phyloP scores from a whole-genome alignment of 441 rosid genomes.

The Macaranga tanarius region DNA sequence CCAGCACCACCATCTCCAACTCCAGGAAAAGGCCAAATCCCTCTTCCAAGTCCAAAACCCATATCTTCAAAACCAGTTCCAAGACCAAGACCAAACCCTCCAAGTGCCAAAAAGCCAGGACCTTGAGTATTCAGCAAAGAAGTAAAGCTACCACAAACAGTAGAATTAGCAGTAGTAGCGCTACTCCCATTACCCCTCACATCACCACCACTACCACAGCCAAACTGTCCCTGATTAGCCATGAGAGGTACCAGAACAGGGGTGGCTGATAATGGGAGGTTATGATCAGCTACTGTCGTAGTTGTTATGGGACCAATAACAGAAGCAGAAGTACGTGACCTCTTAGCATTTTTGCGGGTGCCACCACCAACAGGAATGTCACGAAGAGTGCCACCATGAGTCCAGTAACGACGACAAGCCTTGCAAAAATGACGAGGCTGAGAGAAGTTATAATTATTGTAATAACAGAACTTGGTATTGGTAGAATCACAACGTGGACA shows the following conservation, averaged over 20 bases:
- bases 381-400: slow-evolving; percentile 88
- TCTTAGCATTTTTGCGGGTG: slow-evolving; percentile 71
- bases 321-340: slow-evolving; percentile 48
- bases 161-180: background rate
- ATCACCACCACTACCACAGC: slow-evolving; percentile 33
- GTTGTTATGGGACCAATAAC: slow-evolving; percentile 29
- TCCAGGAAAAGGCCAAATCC: slow-evolving; percentile 64
- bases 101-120: slow-evolving; percentile 58
- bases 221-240: slow-evolving; percentile 37
- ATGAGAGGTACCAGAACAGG: slow-evolving; percentile 44
- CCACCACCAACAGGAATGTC: slow-evolving; percentile 91
- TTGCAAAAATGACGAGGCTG: slow-evolving; percentile 98
- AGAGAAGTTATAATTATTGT: slow-evolving; percentile 93
- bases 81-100: slow-evolving; percentile 66
- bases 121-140: slow-evolving; percentile 67
- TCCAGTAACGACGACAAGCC: slow-evolving; percentile 96
- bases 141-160: slow-evolving; percentile 57
- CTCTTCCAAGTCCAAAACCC: slow-evolving; percentile 74
- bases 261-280: slow-evolving; percentile 40
- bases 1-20: slow-evolving; percentile 41
- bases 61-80: slow-evolving; percentile 63
- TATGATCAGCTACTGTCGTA: background rate
- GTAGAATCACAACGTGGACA: slow-evolving; percentile 90
- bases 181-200: slow-evolving; percentile 28
- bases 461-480: slow-evolving; percentile 91